These are phyloP conservation scores for Daldinia loculata DNA, from an alignment of 495 filamentous ascomycete species.

Conservation along the genomic window DNA sequence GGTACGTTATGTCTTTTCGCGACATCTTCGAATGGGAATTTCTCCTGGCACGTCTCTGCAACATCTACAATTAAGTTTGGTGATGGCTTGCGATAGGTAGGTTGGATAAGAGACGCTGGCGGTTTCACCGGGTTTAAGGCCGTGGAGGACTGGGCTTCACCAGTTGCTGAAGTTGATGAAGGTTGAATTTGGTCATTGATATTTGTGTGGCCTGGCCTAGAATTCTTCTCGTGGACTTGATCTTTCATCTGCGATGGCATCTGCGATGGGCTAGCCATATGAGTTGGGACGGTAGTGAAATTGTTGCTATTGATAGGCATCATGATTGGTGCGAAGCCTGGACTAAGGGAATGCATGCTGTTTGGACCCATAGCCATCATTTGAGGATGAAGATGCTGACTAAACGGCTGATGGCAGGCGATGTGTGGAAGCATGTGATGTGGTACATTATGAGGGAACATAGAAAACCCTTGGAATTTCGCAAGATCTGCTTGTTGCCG, in stretches of 20 bases:
- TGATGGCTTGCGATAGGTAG: slow-evolving; percentile 46
- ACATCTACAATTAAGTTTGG: slow-evolving; percentile 58
- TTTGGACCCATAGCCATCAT: slow-evolving; percentile 36
- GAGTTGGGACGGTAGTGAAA: slow-evolving; percentile 27
- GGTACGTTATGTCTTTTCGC: slow-evolving; percentile 53
- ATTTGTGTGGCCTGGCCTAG: slow-evolving; percentile 20
- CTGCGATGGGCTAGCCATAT: slow-evolving; percentile 13
- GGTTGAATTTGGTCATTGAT: slow-evolving; percentile 30
- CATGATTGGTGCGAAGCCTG: slow-evolving; percentile 34
- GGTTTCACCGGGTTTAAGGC: slow-evolving; percentile 30
- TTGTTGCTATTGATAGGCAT: slow-evolving; percentile 32
- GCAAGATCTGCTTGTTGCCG: slow-evolving; percentile 39
- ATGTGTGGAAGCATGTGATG: slow-evolving; percentile 39
- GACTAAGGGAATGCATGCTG: slow-evolving; percentile 31
- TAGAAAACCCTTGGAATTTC: slow-evolving; percentile 37
- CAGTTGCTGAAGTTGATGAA: slow-evolving; percentile 6
- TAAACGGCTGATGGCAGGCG: slow-evolving; percentile 28
- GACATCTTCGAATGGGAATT: slow-evolving; percentile 56
- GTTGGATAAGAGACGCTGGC: slow-evolving; percentile 41
- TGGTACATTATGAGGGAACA: slow-evolving; percentile 32
- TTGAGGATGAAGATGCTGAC: slow-evolving; percentile 38
- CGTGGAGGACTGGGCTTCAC: neutral
- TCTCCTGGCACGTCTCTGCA: slow-evolving; percentile 57
- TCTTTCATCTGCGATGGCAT: slow-evolving; percentile 27
- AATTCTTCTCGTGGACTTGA: slow-evolving; percentile 1